Conservation (phyloP, 2,329 filamentous ascomycete species). For the Escovopsis sp. region DNA sequence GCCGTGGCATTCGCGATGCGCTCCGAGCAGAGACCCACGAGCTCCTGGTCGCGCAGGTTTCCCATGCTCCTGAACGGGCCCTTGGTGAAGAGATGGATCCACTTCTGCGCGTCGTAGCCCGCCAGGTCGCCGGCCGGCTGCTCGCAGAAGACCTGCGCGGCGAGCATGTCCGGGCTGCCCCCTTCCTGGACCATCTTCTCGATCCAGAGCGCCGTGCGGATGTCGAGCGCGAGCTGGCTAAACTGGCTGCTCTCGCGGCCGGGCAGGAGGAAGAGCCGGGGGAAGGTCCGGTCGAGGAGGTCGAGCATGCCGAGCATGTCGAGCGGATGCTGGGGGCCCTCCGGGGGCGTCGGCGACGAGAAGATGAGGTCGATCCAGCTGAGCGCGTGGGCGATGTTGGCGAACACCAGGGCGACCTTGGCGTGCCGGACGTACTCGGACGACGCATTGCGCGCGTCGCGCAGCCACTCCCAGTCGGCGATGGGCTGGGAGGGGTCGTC, state of each 20-base stretch:
- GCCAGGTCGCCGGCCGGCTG: constrained; percentile 1
- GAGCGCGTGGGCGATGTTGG: constrained; percentile 23
- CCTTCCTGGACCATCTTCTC: constrained; percentile 9
- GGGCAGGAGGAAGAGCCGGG: constrained; percentile 13
- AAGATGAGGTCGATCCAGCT: constrained; percentile 12
- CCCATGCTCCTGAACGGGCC: constrained; percentile 15
- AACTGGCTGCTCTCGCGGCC: constrained; percentile 5
- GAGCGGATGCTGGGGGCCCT: neutral
- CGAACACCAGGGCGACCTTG: constrained; percentile 12
- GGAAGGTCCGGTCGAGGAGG: constrained; percentile 17
- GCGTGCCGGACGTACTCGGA: neutral
- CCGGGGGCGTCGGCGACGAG: neutral
- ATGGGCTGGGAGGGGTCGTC: constrained; percentile 11
- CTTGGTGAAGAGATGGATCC: constrained; percentile 6
- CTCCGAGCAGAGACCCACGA: constrained; percentile 10
- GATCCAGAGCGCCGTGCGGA: constrained; percentile 24
- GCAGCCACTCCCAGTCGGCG: constrained; percentile 14
- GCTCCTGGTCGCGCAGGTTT: constrained; percentile 3
- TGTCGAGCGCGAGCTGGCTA: constrained; percentile 16
- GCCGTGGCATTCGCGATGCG: constrained; percentile 7
- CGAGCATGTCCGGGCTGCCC: constrained; percentile 5
- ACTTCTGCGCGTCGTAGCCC: neutral
- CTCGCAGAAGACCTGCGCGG: constrained; percentile 19
- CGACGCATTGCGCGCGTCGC: constrained; percentile 1
- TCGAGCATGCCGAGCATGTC: constrained; percentile 16